These are phyloP conservation scores for Achaetomium macrosporum DNA, from an alignment of 2,329 filamentous ascomycete genomes.

Conservation along the genomic window DNA sequence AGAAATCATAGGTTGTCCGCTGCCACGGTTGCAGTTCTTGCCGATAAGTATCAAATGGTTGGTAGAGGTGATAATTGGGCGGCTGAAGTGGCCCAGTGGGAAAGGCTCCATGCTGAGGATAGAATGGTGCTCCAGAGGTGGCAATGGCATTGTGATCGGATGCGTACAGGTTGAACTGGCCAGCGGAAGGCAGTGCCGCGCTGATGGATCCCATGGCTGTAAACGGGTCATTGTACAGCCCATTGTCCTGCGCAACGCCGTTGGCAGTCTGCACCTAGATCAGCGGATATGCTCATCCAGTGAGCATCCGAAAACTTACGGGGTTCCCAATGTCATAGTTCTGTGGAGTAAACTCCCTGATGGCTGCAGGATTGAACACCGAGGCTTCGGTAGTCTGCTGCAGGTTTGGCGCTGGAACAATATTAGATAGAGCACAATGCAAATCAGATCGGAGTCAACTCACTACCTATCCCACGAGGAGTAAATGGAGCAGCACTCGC, in stretches of 20 bases:
- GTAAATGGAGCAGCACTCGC: slow-evolving; percentile 86
- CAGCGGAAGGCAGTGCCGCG: slow-evolving; percentile 42
- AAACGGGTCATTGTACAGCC: slow-evolving; percentile 56
- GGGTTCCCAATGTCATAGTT: slow-evolving; percentile 45
- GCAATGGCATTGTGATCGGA: slow-evolving; percentile 60
- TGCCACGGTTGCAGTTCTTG: slow-evolving; percentile 82
- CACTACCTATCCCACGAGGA: slow-evolving; percentile 54
- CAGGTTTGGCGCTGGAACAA: slow-evolving; percentile 36
- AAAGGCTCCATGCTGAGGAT: slow-evolving; percentile 51
- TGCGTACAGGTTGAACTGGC: slow-evolving; percentile 69
- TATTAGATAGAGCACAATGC: slow-evolving; percentile 17
- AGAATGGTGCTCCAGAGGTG: slow-evolving; percentile 58
- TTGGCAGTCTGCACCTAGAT: slow-evolving; percentile 29
- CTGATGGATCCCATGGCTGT: slow-evolving; percentile 48
- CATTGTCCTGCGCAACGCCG: slow-evolving; percentile 41
- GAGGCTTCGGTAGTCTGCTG: slow-evolving; percentile 24
- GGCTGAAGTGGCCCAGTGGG: slow-evolving; percentile 50
- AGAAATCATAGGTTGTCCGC: slow-evolving; percentile 81
- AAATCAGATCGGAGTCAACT: slow-evolving; percentile 11
- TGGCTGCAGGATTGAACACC: slow-evolving; percentile 50
- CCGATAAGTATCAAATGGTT: slow-evolving; percentile 74
- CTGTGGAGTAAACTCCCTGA: slow-evolving; percentile 55
- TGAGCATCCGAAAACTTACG: slow-evolving; percentile 37
- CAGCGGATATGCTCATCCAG: not conserved
- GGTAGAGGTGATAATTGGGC: slow-evolving; percentile 88